These are phyloP conservation scores for Sarocladium strictum DNA, from an alignment of 2,329 filamentous ascomycete genomes.

Conservation along the genomic window DNA sequence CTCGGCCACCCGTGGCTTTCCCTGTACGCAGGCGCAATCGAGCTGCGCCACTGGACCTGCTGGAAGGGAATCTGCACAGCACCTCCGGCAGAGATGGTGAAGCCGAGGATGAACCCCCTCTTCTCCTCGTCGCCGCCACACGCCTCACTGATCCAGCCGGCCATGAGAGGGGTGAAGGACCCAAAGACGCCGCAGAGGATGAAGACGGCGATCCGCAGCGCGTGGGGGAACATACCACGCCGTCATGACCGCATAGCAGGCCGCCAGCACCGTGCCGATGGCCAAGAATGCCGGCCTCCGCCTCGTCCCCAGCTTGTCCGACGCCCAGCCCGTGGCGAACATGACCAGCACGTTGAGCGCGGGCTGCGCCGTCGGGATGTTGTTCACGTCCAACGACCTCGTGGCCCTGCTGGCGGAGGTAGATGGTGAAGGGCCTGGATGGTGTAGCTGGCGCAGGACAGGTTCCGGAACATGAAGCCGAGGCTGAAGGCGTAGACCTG, in stretches of 20 bases:
- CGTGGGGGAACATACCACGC: slow-evolving; percentile 31
- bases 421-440: slow-evolving; percentile 36
- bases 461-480: slow-evolving; percentile 31
- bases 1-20: slow-evolving; percentile 31
- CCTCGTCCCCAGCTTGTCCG: slow-evolving; percentile 30
- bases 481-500: slow-evolving; percentile 37
- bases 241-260: slow-evolving; percentile 30
- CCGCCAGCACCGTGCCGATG: slow-evolving; percentile 27
- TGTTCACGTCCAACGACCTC: slow-evolving; percentile 35
- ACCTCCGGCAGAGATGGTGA: slow-evolving; percentile 30
- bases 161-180: slow-evolving; percentile 34
- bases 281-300: slow-evolving; percentile 29
- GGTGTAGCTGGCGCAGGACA: slow-evolving; percentile 31
- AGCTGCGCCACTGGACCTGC: slow-evolving; percentile 30
- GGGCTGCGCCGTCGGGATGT: slow-evolving; percentile 36
- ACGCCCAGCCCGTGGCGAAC: slow-evolving; percentile 27
- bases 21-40: slow-evolving; percentile 27
- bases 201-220: slow-evolving; percentile 31
- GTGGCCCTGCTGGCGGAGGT: slow-evolving; percentile 30
- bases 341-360: slow-evolving; percentile 38
- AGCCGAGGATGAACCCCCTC: slow-evolving; percentile 32
- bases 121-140: slow-evolving; percentile 37
- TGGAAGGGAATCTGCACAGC: slow-evolving; percentile 33
- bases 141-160: slow-evolving; percentile 33
- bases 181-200: slow-evolving; percentile 34